phyloP scores from a whole-genome alignment of 2,329 filamentous ascomycete genomes.

The Penicillium fuscoglaucum region DNA sequence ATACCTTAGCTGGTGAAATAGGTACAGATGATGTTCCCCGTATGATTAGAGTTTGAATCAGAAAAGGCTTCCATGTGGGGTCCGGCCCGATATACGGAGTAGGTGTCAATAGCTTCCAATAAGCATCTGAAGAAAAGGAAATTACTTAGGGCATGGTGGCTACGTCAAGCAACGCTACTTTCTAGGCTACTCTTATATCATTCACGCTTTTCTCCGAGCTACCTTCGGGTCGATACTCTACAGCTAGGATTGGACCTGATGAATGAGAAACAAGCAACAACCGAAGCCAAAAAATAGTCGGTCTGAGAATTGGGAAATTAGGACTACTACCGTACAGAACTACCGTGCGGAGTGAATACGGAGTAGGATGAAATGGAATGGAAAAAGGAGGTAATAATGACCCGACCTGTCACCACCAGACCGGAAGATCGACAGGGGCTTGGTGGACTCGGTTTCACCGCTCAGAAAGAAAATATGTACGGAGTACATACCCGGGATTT shows the following conservation, averaged over 20 bases:
- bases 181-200: background rate
- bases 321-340: background rate
- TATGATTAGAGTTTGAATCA: background rate
- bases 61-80: background rate
- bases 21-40: background rate
- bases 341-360: background rate
- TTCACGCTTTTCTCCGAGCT: background rate
- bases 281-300: background rate
- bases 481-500: background rate
- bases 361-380: background rate
- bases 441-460: slow-evolving; percentile 1
- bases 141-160: background rate
- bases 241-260: no score
- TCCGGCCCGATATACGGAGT: background rate
- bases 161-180: background rate
- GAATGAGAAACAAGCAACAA: background rate
- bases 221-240: background rate
- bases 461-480: slow-evolving; percentile 4
- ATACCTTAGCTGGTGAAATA: background rate
- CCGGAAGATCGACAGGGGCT: slow-evolving; percentile 15
- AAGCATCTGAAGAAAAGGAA: background rate
- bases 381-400: background rate
- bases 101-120: background rate
- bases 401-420: background rate
- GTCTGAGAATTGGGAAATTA: background rate